phyloP scores from a whole-genome alignment of 2,329 filamentous ascomycete species.

The Colletotrichum gloeosporioides region DNA sequence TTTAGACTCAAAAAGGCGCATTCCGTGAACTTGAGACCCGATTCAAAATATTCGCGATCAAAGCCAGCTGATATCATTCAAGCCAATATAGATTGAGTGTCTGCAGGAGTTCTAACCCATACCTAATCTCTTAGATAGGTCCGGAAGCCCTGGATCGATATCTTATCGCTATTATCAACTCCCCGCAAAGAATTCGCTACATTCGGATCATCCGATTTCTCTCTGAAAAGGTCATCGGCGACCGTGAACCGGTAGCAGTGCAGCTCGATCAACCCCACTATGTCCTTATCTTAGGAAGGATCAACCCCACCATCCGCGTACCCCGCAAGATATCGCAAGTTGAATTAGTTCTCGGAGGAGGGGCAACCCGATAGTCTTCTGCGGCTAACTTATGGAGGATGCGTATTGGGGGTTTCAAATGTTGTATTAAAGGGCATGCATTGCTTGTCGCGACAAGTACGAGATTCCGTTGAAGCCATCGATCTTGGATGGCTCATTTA shows the following conservation, averaged over 20 bases:
- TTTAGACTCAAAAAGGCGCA: neutral
- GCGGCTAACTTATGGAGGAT: neutral
- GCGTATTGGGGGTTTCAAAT: fast-evolving
- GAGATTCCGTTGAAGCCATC: neutral
- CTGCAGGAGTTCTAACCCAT: neutral
- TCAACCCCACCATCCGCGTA: neutral
- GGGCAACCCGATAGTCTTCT: neutral
- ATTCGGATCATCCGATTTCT: neutral
- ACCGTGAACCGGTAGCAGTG: neutral
- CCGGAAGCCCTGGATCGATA: neutral
- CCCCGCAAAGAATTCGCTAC: neutral
- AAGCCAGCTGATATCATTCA: neutral
- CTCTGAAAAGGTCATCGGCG: neutral
- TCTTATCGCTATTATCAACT: neutral
- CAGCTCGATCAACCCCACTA: neutral
- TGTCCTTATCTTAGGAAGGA: neutral
- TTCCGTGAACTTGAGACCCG: neutral
- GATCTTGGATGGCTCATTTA: neutral
- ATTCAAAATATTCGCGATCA: neutral
- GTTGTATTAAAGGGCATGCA: neutral
- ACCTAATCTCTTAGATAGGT: neutral
- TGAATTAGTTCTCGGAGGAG: neutral
- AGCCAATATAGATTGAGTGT: neutral
- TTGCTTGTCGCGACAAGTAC: neutral
- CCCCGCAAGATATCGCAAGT: neutral